Conservation (phyloP, 139 green algal species). For the Chlorella sp. region DNA sequence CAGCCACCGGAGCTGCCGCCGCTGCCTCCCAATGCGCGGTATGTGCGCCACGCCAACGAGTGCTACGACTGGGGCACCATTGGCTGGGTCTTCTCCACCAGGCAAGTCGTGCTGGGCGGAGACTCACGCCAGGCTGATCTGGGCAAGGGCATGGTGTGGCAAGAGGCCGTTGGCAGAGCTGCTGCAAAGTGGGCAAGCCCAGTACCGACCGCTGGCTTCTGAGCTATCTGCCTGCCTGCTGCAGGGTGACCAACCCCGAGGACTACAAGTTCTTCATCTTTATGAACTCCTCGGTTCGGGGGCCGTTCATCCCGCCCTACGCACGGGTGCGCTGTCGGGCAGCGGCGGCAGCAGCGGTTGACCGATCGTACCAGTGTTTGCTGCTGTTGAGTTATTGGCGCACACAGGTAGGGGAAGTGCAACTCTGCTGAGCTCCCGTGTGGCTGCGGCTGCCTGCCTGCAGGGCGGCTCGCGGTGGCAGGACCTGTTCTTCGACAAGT, state of each 20-base stretch:
- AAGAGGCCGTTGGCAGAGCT: too few species aligned
- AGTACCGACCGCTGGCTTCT: neutral
- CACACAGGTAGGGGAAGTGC: too few species aligned
- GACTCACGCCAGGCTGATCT: too few species aligned
- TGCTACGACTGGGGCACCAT: constrained; percentile 59
- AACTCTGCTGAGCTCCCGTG: too few species aligned
- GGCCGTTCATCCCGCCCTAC: constrained; percentile 75
- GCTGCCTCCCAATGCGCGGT: constrained; percentile 39
- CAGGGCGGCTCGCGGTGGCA: constrained; percentile 71
- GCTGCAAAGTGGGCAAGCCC: too few species aligned
- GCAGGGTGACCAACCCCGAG: constrained; percentile 15
- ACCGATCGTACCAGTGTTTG: too few species aligned
- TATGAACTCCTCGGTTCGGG: constrained; percentile 78
- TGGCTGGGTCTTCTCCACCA: constrained; percentile 46
- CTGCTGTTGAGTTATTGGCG: too few species aligned
- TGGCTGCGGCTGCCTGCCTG: neutral
- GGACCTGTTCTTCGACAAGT: constrained; percentile 55
- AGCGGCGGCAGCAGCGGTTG: neutral
- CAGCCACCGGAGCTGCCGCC: constrained; percentile 32
- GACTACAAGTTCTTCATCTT: constrained; percentile 78
- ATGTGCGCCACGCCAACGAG: constrained; percentile 36
- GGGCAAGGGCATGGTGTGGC: too few species aligned
- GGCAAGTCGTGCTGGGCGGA: neutral
- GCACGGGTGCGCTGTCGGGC: constrained; percentile 41
- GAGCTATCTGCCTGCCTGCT: neutral